Evolutionary conservation across 768 basidiomycete genomes (phyloP).

Genomic region (Fibroporia radiculosa): DNA sequence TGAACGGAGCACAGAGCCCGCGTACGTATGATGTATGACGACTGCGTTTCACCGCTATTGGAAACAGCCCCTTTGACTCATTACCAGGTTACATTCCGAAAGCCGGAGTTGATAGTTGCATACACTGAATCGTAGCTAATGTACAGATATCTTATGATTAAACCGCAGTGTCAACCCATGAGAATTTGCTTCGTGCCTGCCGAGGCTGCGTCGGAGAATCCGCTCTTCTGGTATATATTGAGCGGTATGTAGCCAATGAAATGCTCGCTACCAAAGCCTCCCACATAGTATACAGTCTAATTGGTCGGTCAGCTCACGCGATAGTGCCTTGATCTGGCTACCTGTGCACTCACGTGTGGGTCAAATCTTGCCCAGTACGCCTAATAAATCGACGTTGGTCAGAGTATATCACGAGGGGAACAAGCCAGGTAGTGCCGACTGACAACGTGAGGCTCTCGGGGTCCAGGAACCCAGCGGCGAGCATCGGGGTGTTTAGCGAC

Average conservation of each 20-base stretch:
- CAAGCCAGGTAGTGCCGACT: constrained; percentile 9
- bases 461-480: constrained; percentile 42
- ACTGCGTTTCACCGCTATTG: no score
- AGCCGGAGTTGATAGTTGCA: no score
- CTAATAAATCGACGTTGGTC: constrained; percentile 18
- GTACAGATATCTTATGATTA: no score
- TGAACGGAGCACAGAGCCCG: no score
- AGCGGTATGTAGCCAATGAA: constrained; percentile 46
- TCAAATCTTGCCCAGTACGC: constrained; percentile 51
- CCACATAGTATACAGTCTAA: constrained; percentile 45
- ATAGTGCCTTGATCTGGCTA: background rate
- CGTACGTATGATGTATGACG: no score
- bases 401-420: constrained; percentile 2
- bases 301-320: background rate
- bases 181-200: no score
- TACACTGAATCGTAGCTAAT: no score
- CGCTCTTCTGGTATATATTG: constrained; percentile 31
- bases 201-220: no score
- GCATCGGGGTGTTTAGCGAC: constrained; percentile 41
- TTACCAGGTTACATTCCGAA: no score
- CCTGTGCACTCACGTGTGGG: constrained; percentile 40
- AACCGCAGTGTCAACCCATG: no score
- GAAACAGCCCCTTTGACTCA: no score
- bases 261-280: constrained; percentile 45
- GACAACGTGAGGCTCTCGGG: constrained; percentile 38